Base-by-base conservation (phyloP, 495 filamentous ascomycete genomes). In the Parathielavia appendiculata region DNA sequence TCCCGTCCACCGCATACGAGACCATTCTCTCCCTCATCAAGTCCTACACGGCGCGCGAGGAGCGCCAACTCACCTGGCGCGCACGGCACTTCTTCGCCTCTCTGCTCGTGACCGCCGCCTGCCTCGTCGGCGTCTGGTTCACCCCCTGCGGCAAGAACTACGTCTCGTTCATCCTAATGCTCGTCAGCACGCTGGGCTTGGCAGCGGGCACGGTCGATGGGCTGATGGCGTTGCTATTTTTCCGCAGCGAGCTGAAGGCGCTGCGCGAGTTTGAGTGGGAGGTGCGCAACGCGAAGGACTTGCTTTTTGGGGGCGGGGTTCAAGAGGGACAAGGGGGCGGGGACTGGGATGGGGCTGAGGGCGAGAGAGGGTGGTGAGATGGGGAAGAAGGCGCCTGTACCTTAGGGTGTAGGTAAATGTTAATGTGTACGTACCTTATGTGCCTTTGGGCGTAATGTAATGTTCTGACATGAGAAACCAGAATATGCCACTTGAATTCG, bases 231-330 rank as follows among this genome's bases (percentile, higher is more conserved):
- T 82, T 91, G 1, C 65, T 97, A 34, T 97, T 97, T 64, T 85
- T 96, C 61, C 83, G 85, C 13, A 83, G 82, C 62, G 93, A 98
- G 74, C 60, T 96, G 58, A 77, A 90, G 58, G 85, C 89, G 14
- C 73, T 98, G n/a, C 87, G 84, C 63, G 93, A 97, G 74, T 97
- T 97, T 73, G 85, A 93, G 65, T 96, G 91, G 87, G 95, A 98
- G 75, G 85, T 98, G 14, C 72, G 73, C 51, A 93, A 87, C 73
- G 86, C 86, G 83, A 72, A 47, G 67, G 69, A 10, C 54, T 4
- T 19, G n/a, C 17, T 54, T 12, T 64, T 64, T 20, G 67, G 62
- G 17, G 71, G 67, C 6, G 67, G 59, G 8, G 23, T 1, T 8
- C 16, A 8, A 16, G 54, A 46, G 19, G 44, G n/a, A 7, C 40